Percentiles rank a stretch among this genome's conserved stretches.
phyloP scores from a whole-genome alignment of 2,329 filamentous ascomycete species.

The Plenodomus lindquistii region DNA sequence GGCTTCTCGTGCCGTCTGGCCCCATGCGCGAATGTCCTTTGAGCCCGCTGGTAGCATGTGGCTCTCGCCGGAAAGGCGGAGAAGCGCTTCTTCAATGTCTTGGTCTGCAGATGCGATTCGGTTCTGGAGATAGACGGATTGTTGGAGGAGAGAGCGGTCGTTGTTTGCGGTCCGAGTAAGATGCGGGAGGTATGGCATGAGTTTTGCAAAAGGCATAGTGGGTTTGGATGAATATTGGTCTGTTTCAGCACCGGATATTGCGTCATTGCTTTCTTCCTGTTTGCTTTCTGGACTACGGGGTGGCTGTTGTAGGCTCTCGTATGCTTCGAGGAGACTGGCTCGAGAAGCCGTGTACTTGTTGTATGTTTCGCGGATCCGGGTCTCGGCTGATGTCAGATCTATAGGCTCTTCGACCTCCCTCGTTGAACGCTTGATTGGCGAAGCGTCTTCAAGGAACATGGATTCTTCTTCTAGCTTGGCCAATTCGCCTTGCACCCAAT shows the following conservation, averaged over 20 bases:
- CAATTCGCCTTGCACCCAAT: slow-evolving; percentile 57
- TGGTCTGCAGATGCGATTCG: slow-evolving; percentile 37
- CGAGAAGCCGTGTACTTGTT: slow-evolving; percentile 35
- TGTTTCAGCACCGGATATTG: background rate
- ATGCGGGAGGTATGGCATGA: slow-evolving; percentile 37
- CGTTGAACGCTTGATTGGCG: slow-evolving; percentile 31
- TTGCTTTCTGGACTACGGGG: background rate
- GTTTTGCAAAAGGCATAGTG: slow-evolving; percentile 20
- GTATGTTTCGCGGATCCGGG: slow-evolving; percentile 34
- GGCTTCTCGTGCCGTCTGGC: slow-evolving; percentile 24
- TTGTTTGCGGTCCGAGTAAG: slow-evolving; percentile 27
- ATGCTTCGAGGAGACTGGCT: slow-evolving; percentile 22
- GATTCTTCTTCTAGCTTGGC: slow-evolving; percentile 47
- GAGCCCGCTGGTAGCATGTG: slow-evolving; percentile 42
- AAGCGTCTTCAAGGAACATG: slow-evolving; percentile 39
- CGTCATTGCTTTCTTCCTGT: background rate
- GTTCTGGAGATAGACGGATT: slow-evolving; percentile 38
- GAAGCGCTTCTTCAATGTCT: slow-evolving; percentile 32
- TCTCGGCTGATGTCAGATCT: slow-evolving; percentile 28
- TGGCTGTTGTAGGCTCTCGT: slow-evolving; percentile 23
- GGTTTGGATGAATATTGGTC: background rate
- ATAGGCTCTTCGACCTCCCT: background rate
- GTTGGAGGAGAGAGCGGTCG: slow-evolving; percentile 39
- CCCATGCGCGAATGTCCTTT: slow-evolving; percentile 32
- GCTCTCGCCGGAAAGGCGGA: slow-evolving; percentile 44